Base-by-base conservation (phyloP, 2,329 filamentous ascomycete genomes). In the Dothidotthia symphoricarpi region DNA sequence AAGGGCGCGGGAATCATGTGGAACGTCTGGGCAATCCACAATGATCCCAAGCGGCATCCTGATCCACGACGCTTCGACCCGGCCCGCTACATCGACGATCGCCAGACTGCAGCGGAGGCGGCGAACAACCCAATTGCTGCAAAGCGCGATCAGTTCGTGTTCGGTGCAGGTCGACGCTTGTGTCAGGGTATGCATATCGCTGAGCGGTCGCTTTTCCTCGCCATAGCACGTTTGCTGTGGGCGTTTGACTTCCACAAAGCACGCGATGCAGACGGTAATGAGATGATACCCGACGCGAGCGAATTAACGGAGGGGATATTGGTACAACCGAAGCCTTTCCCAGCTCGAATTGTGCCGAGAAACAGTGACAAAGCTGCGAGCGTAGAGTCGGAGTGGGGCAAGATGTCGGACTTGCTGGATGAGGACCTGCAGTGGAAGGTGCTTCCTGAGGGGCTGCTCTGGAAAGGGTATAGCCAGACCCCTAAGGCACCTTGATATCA, bases 51-150 rank as follows among this genome's bases (percentile, higher is more conserved):
- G 1, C 63, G 70, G 2, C 64, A 70, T 45, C 47, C 64, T 1
- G 56, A 74, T 14, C 74, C 74, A 0, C 51, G 63, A 2, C 45
- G 34, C 3, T 77, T 76, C 45, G 51, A 74, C 33, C 73, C 74
- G 0, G 62, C 61, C 3, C 62, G 72, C 2, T 74, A 51, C 36
- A n/a, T 30, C 3, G 15, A 51, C 12, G 53, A 61, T 25, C 10
- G n/a, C 2, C 57, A 59, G 22, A 53, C 56, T 3, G 50, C 62
- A 4, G 62, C 56, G 9, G 64, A 67, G 29, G 57, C 47, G 28
- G 62, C 57, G 12, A 58, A 31, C 0, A 63, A 70, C 15, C 43
- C 66, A 0, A 48, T 59, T 24, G 19, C 47, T 0, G 31, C 45
- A 0, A 42, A 53, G 14, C 53, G 57, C n/a, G 67, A 70, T 26